phyloP scores from a whole-genome alignment of 1,139 yeast genomes.

The Suhomyces choctaworum region DNA sequence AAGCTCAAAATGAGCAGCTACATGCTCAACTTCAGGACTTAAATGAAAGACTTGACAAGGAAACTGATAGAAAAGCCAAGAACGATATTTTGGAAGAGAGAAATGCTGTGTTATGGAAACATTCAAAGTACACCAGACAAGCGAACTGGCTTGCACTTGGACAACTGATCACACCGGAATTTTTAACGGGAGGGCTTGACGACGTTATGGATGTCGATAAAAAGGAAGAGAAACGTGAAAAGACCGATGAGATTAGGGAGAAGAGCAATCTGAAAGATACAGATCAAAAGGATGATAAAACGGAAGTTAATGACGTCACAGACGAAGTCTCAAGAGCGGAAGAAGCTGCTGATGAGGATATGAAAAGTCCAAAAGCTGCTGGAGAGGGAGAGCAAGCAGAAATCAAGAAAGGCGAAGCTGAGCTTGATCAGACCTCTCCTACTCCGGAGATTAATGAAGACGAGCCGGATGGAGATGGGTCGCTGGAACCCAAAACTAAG shows the following conservation, averaged over 20 bases:
- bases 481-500: too few species aligned
- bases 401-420: constrained; percentile 12
- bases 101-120: constrained; percentile 34
- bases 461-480: not conserved
- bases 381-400: not conserved
- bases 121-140: constrained; percentile 25
- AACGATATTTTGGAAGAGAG: constrained; percentile 24
- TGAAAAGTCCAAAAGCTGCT: too few species aligned
- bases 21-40: constrained; percentile 11
- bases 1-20: constrained; percentile 5
- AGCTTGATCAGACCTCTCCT: not conserved
- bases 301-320: not conserved
- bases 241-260: not conserved
- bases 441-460: constrained; percentile 3
- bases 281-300: not conserved
- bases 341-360: too few species aligned
- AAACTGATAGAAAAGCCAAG: constrained; percentile 10
- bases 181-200: constrained; percentile 15
- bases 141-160: constrained; percentile 17
- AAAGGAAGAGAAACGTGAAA: constrained; percentile 9
- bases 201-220: not conserved
- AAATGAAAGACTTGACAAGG: constrained; percentile 15
- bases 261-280: too few species aligned
- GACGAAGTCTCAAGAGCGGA: not conserved
- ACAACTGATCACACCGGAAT: constrained; percentile 17